phyloP scores from a whole-genome alignment of 306 rosid species.

The Quercus bicolor region DNA sequence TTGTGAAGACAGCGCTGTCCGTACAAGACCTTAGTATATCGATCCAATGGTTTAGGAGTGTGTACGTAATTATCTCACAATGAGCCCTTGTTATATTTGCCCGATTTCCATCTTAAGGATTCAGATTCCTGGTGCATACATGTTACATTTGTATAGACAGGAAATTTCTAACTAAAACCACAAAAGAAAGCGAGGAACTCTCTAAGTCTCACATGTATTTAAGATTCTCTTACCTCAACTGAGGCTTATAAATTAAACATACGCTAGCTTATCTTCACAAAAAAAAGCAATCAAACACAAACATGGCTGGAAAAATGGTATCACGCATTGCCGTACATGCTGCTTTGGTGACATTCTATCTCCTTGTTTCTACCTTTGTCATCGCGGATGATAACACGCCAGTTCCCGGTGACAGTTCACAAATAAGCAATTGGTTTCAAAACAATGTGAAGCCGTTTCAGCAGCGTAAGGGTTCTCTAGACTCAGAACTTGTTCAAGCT shows the following conservation, averaged over 20 bases:
- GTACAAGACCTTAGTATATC: too few species aligned
- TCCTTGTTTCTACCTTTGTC: constrained; percentile 4
- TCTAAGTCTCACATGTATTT: constrained; percentile 11
- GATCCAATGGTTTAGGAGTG: too few species aligned
- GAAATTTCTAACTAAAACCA: neutral
- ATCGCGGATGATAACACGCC: constrained; percentile 11
- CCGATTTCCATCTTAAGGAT: too few species aligned
- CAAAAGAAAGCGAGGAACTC: neutral
- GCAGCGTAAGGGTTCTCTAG: constrained; percentile 17
- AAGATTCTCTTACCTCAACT: neutral
- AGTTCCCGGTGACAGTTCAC: constrained; percentile 23
- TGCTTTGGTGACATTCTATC: neutral
- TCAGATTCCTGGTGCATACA: too few species aligned
- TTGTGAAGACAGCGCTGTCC: too few species aligned
- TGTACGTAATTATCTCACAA: too few species aligned
- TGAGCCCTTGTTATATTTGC: too few species aligned
- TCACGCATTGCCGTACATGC: neutral
- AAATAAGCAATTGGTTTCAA: constrained; percentile 37
- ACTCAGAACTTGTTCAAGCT: constrained; percentile 38
- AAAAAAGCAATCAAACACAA: neutral
- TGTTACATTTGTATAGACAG: too few species aligned
- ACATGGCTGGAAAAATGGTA: constrained; percentile 28
- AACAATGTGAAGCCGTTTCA: constrained; percentile 8
- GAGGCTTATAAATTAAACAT: neutral
- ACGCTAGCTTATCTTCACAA: neutral